A percentile compares a stretch with the other conserved stretches of the same genome.
Evolutionary conservation across 345 rosid species (phyloP).

Genomic region (Ricinus communis): DNA sequence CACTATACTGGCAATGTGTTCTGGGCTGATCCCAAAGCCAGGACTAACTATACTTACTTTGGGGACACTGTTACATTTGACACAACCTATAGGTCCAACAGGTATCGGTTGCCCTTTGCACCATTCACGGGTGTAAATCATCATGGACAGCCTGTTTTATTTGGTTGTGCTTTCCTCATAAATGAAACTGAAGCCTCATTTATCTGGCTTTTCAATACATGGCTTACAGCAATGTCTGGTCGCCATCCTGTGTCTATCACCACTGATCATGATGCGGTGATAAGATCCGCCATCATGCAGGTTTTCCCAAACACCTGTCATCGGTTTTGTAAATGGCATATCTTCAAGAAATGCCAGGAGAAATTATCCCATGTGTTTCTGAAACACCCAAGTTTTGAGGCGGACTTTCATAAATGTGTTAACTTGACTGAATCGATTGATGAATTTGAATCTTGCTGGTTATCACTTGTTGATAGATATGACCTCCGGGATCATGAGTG

Average conservation of each 20-base stretch:
- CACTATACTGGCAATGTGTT: conserved; percentile 39
- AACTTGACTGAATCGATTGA: conserved; percentile 51
- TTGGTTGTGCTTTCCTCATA: conserved; percentile 59
- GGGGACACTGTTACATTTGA: conserved; percentile 56
- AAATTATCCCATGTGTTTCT: conserved; percentile 47
- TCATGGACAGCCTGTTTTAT: conserved; percentile 62
- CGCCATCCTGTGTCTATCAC: conserved; percentile 58
- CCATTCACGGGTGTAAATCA: conserved; percentile 62
- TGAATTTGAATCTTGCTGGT: conserved; percentile 57
- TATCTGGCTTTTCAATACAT: conserved; percentile 60
- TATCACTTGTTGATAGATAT: conserved; percentile 44
- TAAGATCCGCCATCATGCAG: conserved; percentile 51
- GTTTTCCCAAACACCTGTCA: conserved; percentile 60
- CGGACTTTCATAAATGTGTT: conserved; percentile 51
- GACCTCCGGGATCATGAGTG: conserved; percentile 59
- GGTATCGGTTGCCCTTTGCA: conserved; percentile 54
- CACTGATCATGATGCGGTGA: conserved; percentile 53
- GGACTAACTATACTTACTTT: conserved; percentile 46
- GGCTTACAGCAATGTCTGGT: conserved; percentile 56
- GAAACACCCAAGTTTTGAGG: conserved; percentile 46
- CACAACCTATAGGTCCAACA: conserved; percentile 48
- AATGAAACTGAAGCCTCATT: conserved; percentile 59
- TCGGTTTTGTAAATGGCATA: conserved; percentile 60
- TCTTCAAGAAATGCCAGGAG: conserved; percentile 53
- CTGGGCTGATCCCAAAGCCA: conserved; percentile 57